Evolutionary conservation across 192 early-diverging fungal species (phyloP), one percentile per base, ranked within the genome.

Genomic region (Phlyctochytrium bullatum): DNA sequence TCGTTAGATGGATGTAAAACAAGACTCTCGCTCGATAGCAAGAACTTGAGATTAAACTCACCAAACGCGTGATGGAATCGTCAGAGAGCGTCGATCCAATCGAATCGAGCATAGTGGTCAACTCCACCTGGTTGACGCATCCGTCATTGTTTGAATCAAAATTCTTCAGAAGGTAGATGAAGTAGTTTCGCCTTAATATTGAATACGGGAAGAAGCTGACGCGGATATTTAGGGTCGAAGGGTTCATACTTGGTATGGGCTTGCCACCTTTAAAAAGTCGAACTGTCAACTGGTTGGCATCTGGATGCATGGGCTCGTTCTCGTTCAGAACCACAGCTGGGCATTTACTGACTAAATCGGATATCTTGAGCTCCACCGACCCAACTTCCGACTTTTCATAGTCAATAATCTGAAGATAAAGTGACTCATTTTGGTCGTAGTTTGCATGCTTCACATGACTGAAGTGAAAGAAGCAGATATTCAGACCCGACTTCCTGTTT

Each of bases 71-170:
- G 0, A 93, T 78, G 0, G 89, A 87, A 47, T 84, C 77, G 34
- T 86, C 82, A 0, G 85, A 80, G 23, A 91, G 76, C 1, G 83
- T 90, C 30, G 85, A 88, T 14, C 88, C 88, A 3, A 93, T 67
- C 32, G 77, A 77, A 58, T 89, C 89, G 4, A 93, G 76, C 85
- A 93, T 85, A 27, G 90, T 80, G 56, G 83, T 82, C 14, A 93
- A 69, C 47, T 86, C 82, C 1, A 88, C 62, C 23, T 76, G 69
- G 66, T 84, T 87, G 57, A 91, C 73, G n/a, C 70, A 67, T 30
- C 81, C 83, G 36, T 77, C 89, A 24, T 80, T 84, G 36, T 90
- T 88, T 0, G 69, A 73, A 58, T 89, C 86, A 65, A 89, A 92
- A 0, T 76, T 62, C 16, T 80, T 81, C 34, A 84, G 76, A 16